Percentiles rank a stretch among this genome's conserved stretches.
These are phyloP conservation scores for Phascolomyces articulosus DNA, from an alignment of 371 early-diverging fungal genomes.

Conservation along the genomic window DNA sequence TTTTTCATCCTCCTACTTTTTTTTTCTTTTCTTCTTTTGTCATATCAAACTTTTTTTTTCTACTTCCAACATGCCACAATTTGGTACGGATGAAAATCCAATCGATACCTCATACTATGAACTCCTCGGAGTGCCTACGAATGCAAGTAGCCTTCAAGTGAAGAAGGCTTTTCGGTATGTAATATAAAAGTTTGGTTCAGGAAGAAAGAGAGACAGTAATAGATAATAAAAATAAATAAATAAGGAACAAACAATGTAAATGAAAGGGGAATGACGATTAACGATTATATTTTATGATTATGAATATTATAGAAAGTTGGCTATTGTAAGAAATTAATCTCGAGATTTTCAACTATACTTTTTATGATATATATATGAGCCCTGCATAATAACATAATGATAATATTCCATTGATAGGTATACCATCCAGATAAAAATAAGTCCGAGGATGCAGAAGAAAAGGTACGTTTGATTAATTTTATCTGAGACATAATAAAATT, in stretches of 20 bases:
- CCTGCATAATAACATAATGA: background rate
- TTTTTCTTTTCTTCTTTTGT: background rate
- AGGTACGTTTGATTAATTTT: slow-evolving; percentile 43
- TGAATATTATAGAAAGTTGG: slow-evolving; percentile 37
- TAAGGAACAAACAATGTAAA: background rate
- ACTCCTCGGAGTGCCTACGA: slow-evolving; percentile 76
- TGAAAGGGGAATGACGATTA: slow-evolving; percentile 41
- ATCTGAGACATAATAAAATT: background rate
- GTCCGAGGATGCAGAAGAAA: slow-evolving; percentile 87
- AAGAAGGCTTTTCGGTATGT: slow-evolving; percentile 91
- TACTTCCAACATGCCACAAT: slow-evolving; percentile 30
- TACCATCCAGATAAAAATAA: slow-evolving; percentile 97
- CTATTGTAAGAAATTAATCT: slow-evolving; percentile 36
- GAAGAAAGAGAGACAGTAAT: too few relatives aligned
- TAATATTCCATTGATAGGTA: slow-evolving; percentile 43
- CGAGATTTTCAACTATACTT: too few relatives aligned
- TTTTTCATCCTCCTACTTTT: background rate
- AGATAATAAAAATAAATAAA: background rate
- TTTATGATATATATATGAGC: too few relatives aligned
- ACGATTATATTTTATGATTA: slow-evolving; percentile 23
- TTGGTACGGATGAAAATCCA: slow-evolving; percentile 75
- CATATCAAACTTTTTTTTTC: background rate
- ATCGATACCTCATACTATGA: slow-evolving; percentile 86
- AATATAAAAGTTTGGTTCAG: background rate
- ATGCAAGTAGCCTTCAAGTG: slow-evolving; percentile 86